Evolutionary conservation across 1,284 basidiomycete species (phyloP), one percentile per base, ranked within the genome.

Genomic region (Ceraceosorus bombacis): DNA sequence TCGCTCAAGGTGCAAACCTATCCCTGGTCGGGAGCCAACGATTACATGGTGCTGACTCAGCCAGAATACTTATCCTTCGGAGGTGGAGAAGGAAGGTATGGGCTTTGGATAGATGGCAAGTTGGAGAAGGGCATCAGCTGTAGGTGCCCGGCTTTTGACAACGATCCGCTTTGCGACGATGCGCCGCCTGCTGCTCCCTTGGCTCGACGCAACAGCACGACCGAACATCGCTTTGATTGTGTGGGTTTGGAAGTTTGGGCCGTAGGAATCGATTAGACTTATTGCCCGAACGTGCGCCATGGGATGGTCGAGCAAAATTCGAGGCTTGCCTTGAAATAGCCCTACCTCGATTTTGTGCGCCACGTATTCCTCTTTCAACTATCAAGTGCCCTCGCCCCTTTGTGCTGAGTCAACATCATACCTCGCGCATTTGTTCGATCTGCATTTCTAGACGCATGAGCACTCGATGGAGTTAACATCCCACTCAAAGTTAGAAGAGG

Each of bases 21-120:
- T 81, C 85, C 83, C 50, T 93, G 90, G 87, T 93, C 93, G 1
- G 91, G 90, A 0, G 84, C 81, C 75, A 97, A 97, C 75, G 87
- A 88, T 62, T 97, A 96, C 72, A 87, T 95, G 59, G 86, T 89
- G 17, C 81, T 95, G 82, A 84, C 49, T 88, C 85, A 70, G 82
- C 93, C 64, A 81, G 51, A 51, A 15, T 63, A 62, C 52, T 53
- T 71, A 10, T 63, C 64, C 17, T 61, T 77, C 6, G 75, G 75
- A 5, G 70, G 74, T n/a, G 74, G 72, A 5, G 66, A 72, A 36
- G 73, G 74, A 0, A 64, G 64, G 41, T 76, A 76, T 55, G 94
- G 93, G 0, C 80, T 98, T 5, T 90, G 91, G 78, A 80, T 98
- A n/a, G 90, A 94, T 73, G 84, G 86, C 0, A 83, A 85, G 0